Base-by-base conservation (phyloP, 495 filamentous ascomycete species). In the Lineolata rhizophorae region DNA sequence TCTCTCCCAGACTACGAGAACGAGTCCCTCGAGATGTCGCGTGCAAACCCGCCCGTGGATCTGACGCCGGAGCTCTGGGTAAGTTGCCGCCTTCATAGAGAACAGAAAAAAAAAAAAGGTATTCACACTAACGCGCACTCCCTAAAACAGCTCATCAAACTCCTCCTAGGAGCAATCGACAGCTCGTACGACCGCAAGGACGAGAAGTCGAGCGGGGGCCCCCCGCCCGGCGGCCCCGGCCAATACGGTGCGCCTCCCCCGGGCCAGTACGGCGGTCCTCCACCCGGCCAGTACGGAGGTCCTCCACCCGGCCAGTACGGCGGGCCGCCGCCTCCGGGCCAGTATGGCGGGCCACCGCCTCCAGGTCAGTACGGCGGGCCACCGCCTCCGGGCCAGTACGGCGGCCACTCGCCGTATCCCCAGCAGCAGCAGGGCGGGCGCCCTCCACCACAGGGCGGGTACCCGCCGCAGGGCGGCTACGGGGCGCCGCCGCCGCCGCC, bases 111-210 rank as follows among this genome's bases (percentile, higher is more conserved):
- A n/a, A n/a, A n/a, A n/a, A n/a, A n/a, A n/a, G n/a, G n/a, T n/a
- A n/a, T n/a, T n/a, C n/a, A n/a, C n/a, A n/a, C n/a, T n/a, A n/a
- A n/a, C n/a, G n/a, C n/a, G n/a, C n/a, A n/a, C n/a, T n/a, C n/a
- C n/a, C n/a, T n/a, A n/a, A n/a, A n/a, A n/a, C n/a, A n/a, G n/a
- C 58, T 72, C 36, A 62, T 70, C 13, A 79, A 78, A 46, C 54
- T 79, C 30, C 70, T 79, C 47, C 61, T 79, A 10, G 73, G 73
- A 30, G 64, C 71, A 26, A 72, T 79, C 39, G 70, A 75, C 45
- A 51, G 60, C 2, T 65, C 62, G 5, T 75, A 75, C 37, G 70
- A 75, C 34, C 61, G 51, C 41, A 72, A 76, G 45, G 70, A 76
- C 39, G 70, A 76, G 49, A 60, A 60, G 39, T 41, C 43, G 15